Evolutionary conservation across 768 basidiomycete species (phyloP), one percentile per base, ranked within the genome.

Genomic region (Imleria badia): DNA sequence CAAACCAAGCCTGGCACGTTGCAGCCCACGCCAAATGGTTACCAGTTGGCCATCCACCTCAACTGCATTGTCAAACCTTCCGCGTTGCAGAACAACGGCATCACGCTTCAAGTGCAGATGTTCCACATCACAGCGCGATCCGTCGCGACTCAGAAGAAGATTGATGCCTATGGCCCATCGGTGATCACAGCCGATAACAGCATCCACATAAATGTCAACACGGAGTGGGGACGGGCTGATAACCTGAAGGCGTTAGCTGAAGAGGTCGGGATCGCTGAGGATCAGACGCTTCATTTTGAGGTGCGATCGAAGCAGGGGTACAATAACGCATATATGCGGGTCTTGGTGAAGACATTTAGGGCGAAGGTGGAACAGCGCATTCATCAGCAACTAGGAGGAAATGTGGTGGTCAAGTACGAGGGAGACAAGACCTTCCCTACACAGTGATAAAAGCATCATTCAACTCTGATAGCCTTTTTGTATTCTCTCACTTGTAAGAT

Each of bases 401-500:
- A 46, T 22, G 34, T 59, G 2, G 10, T 5, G 5, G 29, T 54
- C 26, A 45, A 34, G 14, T 59, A 58, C 58, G 19, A 29, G n/a
- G 58, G 58, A 30, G 58, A 59, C 41, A 59, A 48, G 45, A 46
- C 17, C 10, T 59, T 59, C 26, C 56, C 56, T 29, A 15, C 26
- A 20, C 3, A 31, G 31, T 45, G 56, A 58, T 49, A 3, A 26
- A n/a, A n/a, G n/a, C n/a, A n/a, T n/a, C n/a, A n/a, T n/a, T n/a
- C n/a, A n/a, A n/a, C n/a, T n/a, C n/a, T n/a, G n/a, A n/a, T n/a
- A n/a, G n/a, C n/a, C n/a, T n/a, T n/a, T n/a, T n/a, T n/a, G n/a
- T n/a, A n/a, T n/a, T n/a, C n/a, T n/a, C n/a, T n/a, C n/a, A n/a
- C n/a, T n/a, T n/a, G n/a, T n/a, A n/a, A n/a, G n/a, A n/a, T n/a